A percentile compares a stretch with the other conserved stretches of the same genome.
Evolutionary conservation across 2,329 filamentous ascomycete species (phyloP).

Genomic region (Lasiodiplodia gonubiensis): DNA sequence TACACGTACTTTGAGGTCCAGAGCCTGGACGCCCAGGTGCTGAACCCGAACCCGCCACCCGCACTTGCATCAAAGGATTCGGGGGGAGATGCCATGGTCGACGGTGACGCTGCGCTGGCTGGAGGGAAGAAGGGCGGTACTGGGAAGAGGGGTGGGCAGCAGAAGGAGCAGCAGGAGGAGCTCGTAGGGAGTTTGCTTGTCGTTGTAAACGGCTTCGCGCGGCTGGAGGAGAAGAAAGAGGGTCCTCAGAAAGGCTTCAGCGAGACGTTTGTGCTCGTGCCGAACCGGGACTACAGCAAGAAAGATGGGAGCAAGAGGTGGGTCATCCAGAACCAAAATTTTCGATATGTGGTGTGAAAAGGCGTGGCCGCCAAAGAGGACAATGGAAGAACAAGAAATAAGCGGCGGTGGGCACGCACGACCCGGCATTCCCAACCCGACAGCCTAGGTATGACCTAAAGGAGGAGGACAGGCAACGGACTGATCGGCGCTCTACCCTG

Average conservation of each 20-base stretch:
- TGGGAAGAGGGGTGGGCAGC: slow-evolving; percentile 34
- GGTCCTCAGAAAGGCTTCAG: slow-evolving; percentile 73
- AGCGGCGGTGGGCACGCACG: neutral
- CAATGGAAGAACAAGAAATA: neutral
- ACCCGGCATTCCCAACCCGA: neutral
- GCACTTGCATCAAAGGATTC: neutral
- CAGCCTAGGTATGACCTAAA: too few species aligned
- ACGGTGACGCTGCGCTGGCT: slow-evolving; percentile 23
- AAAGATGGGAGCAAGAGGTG: slow-evolving; percentile 40
- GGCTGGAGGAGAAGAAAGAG: slow-evolving; percentile 65
- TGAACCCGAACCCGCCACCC: slow-evolving; percentile 64
- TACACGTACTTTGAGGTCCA: slow-evolving; percentile 73
- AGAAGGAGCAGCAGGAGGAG: slow-evolving; percentile 47
- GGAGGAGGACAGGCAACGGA: neutral
- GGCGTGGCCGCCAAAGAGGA: neutral
- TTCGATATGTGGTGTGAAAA: slow-evolving; percentile 49
- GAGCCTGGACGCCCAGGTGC: slow-evolving; percentile 76
- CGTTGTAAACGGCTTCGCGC: slow-evolving; percentile 74
- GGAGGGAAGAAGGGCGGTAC: slow-evolving; percentile 29
- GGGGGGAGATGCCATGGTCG: neutral
- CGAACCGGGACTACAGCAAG: slow-evolving; percentile 51
- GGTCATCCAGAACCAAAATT: slow-evolving; percentile 51
- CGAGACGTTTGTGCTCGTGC: slow-evolving; percentile 81
- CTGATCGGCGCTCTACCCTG: neutral
- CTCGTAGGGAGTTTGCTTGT: slow-evolving; percentile 74